Percentiles rank a stretch among this genome's conserved stretches.
phyloP scores from a whole-genome alignment of 305 asterid genomes.

The Lippia alba region DNA sequence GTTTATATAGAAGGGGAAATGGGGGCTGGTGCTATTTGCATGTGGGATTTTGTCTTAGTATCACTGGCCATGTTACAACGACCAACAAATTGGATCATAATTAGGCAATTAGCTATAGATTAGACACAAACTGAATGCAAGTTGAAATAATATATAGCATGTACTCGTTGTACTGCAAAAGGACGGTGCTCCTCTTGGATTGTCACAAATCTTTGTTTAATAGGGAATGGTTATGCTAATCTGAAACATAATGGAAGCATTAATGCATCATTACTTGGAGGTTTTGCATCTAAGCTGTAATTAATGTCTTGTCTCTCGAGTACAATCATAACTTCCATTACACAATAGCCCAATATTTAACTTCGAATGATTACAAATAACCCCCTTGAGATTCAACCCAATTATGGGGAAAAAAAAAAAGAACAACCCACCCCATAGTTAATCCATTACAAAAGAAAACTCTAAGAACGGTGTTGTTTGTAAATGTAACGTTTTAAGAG shows the following conservation, averaged over 20 bases:
- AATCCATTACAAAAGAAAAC: too few species aligned
- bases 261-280: slow-evolving; percentile 27
- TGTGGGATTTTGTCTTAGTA: slow-evolving; percentile 49
- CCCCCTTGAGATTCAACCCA: too few species aligned
- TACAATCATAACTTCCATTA: slow-evolving; percentile 47
- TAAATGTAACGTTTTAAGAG: too few species aligned
- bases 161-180: slow-evolving; percentile 37
- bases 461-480: too few species aligned
- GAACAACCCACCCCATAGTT: too few species aligned
- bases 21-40: slow-evolving; percentile 40
- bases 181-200: slow-evolving; percentile 43
- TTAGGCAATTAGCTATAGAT: slow-evolving; percentile 25
- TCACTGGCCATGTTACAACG: slow-evolving; percentile 55
- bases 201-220: slow-evolving; percentile 17
- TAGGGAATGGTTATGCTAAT: slow-evolving; percentile 30
- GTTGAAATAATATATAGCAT: slow-evolving; percentile 31
- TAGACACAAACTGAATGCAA: neutral
- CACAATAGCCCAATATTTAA: slow-evolving; percentile 12
- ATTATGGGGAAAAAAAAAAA: too few species aligned
- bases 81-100: slow-evolving; percentile 25
- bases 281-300: slow-evolving; percentile 57
- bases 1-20: slow-evolving; percentile 35
- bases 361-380: neutral
- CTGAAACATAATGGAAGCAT: neutral
- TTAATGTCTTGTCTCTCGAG: slow-evolving; percentile 50